Evolutionary conservation across 805 yeast species (phyloP), one percentile per base, ranked within the genome.

Genomic region (Suhomyces sp.): DNA sequence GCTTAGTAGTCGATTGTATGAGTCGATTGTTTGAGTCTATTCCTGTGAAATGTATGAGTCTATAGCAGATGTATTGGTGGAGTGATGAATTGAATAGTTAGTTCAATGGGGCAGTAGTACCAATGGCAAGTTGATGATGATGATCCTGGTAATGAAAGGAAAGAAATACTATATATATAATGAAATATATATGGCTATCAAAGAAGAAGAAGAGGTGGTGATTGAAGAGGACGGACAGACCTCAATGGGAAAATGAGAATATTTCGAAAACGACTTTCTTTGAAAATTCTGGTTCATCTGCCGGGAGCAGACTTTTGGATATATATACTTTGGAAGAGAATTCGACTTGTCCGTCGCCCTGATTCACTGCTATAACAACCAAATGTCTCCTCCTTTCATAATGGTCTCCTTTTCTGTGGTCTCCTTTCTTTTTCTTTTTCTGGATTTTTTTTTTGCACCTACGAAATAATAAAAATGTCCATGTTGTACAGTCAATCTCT

Each of bases 361-460:
- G 33, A 31, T 22, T 22, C 23, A 31, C 24, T 31, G 33, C 33
- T 31, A 31, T 31, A 31, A 23, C 33, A 31, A 31, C 33, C 26
- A 22, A 16, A 15, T 14, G 16, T 22, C 27, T 15, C 21, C 25
- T 15, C 19, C 25, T 14, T 25, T 16, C 27, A 31, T 23, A 22
- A 31, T 31, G 22, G 33, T 31, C 33, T 31, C 33, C 33, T 31
- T 23, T 31, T 31, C 28, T 11, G 17, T 31, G 25, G 19, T 31
- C 23, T 31, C 27, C 23, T 23, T 29, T 20, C 23, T 22, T 17
- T 30, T 30, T 28, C 12, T 23, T 9, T 9, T 7, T n/a, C 10
- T 20, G 7, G 7, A 16, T 6, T 26, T 15, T 17, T 26, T 26
- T 26, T 26, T 26, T 26, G 5, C 7, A 26, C 13, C 29, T 10